A percentile compares a stretch with the other conserved stretches of the same genome.
Conservation (phyloP, 257 asterid genomes). For the Fraxinus cuspidata region DNA sequence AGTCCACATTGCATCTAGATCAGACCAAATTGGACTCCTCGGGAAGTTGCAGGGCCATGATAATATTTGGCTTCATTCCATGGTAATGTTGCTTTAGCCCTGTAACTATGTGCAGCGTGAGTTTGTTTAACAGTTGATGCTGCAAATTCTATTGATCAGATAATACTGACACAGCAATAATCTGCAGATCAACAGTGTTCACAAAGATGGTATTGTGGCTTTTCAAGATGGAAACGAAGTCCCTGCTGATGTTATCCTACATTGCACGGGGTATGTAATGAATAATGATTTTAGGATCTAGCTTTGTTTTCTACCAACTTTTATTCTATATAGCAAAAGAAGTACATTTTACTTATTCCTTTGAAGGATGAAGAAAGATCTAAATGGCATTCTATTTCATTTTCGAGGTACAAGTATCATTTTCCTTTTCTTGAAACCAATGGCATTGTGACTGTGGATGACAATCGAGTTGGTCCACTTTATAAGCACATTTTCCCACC, state of each 20-base stretch:
- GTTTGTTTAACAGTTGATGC: background rate
- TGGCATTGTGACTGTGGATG: conserved; percentile 71
- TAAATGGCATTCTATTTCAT: conserved; percentile 1
- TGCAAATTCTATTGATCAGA: background rate
- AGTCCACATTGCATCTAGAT: conserved; percentile 82
- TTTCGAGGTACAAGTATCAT: conserved; percentile 71
- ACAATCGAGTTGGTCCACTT: conserved; percentile 88
- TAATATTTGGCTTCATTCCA: conserved; percentile 70
- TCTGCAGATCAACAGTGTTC: conserved; percentile 60
- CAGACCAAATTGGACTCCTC: conserved; percentile 35
- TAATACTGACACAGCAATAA: conserved; percentile 25
- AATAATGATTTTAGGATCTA: background rate
- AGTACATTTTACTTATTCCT: background rate
- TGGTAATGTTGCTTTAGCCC: conserved; percentile 50
- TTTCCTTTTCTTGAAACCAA: conserved; percentile 85
- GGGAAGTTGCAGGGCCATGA: conserved; percentile 60
- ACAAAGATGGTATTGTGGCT: conserved; percentile 62
- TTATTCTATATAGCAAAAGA: background rate
- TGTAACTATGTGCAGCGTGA: background rate
- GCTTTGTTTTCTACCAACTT: background rate
- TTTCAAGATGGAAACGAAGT: conserved; percentile 59
- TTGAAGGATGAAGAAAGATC: background rate
- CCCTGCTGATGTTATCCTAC: conserved; percentile 68
- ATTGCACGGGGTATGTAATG: conserved; percentile 85
- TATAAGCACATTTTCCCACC: conserved; percentile 90